These are phyloP conservation scores for Saturnispora kantuleensis DNA, from an alignment of 805 yeast species.

Conservation along the genomic window DNA sequence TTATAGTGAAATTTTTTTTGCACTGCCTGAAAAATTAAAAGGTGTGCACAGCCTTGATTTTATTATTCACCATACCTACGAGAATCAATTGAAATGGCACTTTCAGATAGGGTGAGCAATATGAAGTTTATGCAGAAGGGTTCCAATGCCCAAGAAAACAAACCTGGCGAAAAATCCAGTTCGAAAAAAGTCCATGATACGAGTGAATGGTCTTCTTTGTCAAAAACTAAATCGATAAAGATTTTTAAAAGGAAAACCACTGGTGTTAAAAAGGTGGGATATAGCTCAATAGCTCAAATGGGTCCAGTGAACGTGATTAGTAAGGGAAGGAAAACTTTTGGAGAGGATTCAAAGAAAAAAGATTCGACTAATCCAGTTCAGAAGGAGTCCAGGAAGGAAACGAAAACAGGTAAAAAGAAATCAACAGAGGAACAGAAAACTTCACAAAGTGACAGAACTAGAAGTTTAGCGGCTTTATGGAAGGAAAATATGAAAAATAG, in stretches of 20 bases:
- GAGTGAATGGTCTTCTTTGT: constrained; percentile 44
- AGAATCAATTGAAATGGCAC: background rate
- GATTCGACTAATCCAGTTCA: background rate
- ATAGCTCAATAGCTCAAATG: constrained; percentile 16
- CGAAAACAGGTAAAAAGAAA: background rate
- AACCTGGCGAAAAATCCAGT: constrained; percentile 24
- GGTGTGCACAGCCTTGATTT: constrained; percentile 6
- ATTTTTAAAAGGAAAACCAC: constrained; percentile 13
- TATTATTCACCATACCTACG: background rate
- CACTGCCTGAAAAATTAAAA: constrained; percentile 2
- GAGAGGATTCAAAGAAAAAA: constrained; percentile 1
- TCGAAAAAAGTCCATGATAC: constrained; percentile 35
- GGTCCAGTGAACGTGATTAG: constrained; percentile 1
- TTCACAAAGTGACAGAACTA: constrained; percentile 9
- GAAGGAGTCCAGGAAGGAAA: background rate
- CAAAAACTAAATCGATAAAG: constrained; percentile 20
- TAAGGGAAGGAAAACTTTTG: background rate
- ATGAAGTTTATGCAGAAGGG: constrained; percentile 66
- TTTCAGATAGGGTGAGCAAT: constrained; percentile 49
- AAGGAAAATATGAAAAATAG: constrained; percentile 7
- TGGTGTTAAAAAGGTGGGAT: constrained; percentile 22
- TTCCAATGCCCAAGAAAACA: constrained; percentile 16
- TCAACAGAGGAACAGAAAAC: constrained; percentile 7
- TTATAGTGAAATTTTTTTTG: background rate
- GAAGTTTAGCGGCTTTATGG: constrained; percentile 12